A percentile compares a stretch with the other conserved stretches of the same genome.
These are phyloP conservation scores for Debaryomyces castellii DNA, from an alignment of 805 yeast genomes.

Conservation along the genomic window DNA sequence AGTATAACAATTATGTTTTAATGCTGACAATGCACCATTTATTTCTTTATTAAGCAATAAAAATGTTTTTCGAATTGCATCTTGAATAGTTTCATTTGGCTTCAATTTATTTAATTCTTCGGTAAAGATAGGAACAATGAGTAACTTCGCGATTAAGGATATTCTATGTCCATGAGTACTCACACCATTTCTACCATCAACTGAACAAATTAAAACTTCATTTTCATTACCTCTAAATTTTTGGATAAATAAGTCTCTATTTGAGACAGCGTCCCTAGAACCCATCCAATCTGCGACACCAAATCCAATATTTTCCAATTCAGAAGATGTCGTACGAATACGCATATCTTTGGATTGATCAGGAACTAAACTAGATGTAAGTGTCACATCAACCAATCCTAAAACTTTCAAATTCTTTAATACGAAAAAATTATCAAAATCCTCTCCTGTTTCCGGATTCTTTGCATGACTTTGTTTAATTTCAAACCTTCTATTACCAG, in stretches of 20 bases:
- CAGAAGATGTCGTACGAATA: constrained; percentile 87
- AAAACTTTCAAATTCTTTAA: constrained; percentile 68
- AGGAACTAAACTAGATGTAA: constrained; percentile 84
- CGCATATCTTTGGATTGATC: constrained; percentile 83
- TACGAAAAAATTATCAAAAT: constrained; percentile 63
- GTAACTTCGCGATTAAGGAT: constrained; percentile 70
- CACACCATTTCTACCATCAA: constrained; percentile 77
- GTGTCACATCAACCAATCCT: constrained; percentile 93
- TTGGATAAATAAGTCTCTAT: constrained; percentile 84
- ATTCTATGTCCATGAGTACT: constrained; percentile 49
- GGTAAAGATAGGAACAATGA: constrained; percentile 65
- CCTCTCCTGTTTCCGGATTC: constrained; percentile 57
- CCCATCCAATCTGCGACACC: constrained; percentile 93
- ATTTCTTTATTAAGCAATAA: constrained; percentile 78
- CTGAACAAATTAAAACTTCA: constrained; percentile 76
- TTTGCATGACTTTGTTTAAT: constrained; percentile 65
- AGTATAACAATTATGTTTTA: constrained; percentile 40
- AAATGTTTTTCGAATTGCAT: constrained; percentile 82
- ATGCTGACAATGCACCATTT: constrained; percentile 56
- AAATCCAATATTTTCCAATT: constrained; percentile 69
- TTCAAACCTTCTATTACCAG: constrained; percentile 90
- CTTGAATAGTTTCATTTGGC: constrained; percentile 52
- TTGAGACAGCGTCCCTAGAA: constrained; percentile 57
- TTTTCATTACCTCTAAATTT: constrained; percentile 82
- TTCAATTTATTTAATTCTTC: constrained; percentile 56